Conservation (phyloP, 805 yeast species). For the Candida ficus region DNA sequence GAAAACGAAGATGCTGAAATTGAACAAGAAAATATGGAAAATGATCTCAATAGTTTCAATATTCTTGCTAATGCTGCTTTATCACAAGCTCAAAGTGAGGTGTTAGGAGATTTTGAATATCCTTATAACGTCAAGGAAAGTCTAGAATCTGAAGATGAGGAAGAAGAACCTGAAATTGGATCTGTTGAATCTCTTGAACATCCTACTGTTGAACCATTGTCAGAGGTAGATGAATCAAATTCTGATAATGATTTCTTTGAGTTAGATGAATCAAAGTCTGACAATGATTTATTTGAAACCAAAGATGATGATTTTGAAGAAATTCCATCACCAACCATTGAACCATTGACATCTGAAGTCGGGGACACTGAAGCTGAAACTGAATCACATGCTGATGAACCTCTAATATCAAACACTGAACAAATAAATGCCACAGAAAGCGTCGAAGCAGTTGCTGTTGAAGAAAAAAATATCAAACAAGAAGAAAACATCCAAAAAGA, state of each 20-base stretch:
- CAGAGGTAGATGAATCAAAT: background rate
- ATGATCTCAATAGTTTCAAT: background rate
- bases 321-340: too few relatives aligned
- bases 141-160: background rate
- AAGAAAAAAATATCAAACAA: background rate
- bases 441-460: background rate
- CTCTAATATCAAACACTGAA: too few relatives aligned
- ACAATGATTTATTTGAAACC: too few relatives aligned
- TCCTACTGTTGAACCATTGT: constrained; percentile 8
- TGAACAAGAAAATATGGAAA: background rate
- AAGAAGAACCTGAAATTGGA: too few relatives aligned
- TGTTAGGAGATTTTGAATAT: too few relatives aligned
- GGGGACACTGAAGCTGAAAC: too few relatives aligned
- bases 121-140: too few relatives aligned
- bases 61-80: background rate
- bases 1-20: background rate
- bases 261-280: too few relatives aligned
- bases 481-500: constrained; percentile 3
- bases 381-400: too few relatives aligned
- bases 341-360: too few relatives aligned
- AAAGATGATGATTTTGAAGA: too few relatives aligned
- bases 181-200: constrained; percentile 24
- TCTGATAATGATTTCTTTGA: constrained; percentile 4
- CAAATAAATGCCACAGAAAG: too few relatives aligned
- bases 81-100: background rate